These are phyloP conservation scores for Colletotrichum tanaceti DNA, from an alignment of 2,329 filamentous ascomycete species.

Conservation along the genomic window DNA sequence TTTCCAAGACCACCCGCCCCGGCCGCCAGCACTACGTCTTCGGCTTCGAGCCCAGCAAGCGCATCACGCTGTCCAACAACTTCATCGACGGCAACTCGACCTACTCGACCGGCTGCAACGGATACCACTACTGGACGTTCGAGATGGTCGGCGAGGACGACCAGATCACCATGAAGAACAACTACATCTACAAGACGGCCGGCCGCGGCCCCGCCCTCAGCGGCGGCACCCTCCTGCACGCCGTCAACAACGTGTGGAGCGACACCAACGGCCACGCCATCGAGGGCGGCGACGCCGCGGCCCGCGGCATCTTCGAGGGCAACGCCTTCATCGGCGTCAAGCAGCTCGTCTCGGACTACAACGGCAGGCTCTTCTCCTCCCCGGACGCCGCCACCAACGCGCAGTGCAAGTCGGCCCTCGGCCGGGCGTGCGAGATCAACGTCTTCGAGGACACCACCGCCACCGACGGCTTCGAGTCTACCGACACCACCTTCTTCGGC, in stretches of 20 bases:
- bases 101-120: constrained; percentile 34
- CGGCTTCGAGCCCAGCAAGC: constrained; percentile 37
- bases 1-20: constrained; percentile 31
- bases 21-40: constrained; percentile 37
- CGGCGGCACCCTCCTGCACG: constrained; percentile 47
- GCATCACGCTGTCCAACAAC: constrained; percentile 38
- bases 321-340: constrained; percentile 45
- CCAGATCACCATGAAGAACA: constrained; percentile 41
- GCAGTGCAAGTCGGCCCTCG: constrained; percentile 35
- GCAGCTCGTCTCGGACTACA: constrained; percentile 42
- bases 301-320: constrained; percentile 45
- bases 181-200: constrained; percentile 43
- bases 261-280: constrained; percentile 46
- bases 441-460: constrained; percentile 26
- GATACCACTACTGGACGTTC: constrained; percentile 34
- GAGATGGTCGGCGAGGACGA: constrained; percentile 29
- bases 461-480: constrained; percentile 21
- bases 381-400: constrained; percentile 38
- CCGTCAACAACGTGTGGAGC: constrained; percentile 48
- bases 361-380: constrained; percentile 45
- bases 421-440: constrained; percentile 32
- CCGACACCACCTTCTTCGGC: constrained; percentile 27
- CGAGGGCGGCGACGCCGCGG: constrained; percentile 43
- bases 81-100: constrained; percentile 33
- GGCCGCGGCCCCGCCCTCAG: constrained; percentile 46